Evolutionary conservation across 2,329 filamentous ascomycete species (phyloP).

Genomic region (Colletotrichum sp.): DNA sequence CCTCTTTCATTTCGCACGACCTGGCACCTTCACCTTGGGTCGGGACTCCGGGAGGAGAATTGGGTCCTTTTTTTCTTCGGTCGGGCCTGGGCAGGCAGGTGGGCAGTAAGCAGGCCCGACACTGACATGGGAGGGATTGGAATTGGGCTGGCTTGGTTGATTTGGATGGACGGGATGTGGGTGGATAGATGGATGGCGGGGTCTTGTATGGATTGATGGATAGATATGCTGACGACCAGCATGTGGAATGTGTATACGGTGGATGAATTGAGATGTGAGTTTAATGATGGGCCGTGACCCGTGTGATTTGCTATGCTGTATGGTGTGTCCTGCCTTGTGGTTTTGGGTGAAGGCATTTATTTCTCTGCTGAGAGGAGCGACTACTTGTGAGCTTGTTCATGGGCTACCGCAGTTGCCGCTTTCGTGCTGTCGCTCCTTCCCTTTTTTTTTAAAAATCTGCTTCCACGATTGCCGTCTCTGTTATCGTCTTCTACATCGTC

Average conservation of each 20-base stretch:
- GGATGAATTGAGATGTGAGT: neutral
- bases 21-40: neutral
- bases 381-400: neutral
- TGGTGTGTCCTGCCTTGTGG: neutral
- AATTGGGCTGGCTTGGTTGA: neutral
- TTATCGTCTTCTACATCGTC: too few species aligned
- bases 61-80: neutral
- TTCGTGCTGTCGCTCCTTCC: too few species aligned
- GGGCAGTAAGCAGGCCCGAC: neutral
- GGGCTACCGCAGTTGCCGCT: neutral
- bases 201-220: neutral
- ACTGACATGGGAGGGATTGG: neutral
- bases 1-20: neutral
- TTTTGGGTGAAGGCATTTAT: neutral
- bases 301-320: neutral
- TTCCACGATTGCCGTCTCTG: too few species aligned
- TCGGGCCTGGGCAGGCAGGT: neutral
- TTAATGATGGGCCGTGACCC: neutral
- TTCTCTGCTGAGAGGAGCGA: neutral
- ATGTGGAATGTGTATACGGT: neutral
- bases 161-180: slow-evolving; percentile 2
- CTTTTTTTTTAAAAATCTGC: too few species aligned
- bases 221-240: neutral
- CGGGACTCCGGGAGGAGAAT: neutral
- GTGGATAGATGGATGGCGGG: neutral